Conservation (phyloP, 148 eudicot species). For the Spergularia marina region DNA sequence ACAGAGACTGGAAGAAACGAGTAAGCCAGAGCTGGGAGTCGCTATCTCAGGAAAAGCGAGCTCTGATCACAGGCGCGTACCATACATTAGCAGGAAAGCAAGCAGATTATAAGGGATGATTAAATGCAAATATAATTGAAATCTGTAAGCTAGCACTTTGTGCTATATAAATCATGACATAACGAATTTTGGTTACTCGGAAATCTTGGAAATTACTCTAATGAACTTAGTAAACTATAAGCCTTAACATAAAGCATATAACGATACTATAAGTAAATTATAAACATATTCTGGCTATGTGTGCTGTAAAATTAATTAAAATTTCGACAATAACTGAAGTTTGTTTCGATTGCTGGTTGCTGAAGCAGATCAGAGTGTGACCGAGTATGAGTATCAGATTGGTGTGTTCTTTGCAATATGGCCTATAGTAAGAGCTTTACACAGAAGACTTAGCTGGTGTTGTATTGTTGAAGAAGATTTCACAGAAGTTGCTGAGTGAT, state of each 20-base stretch:
- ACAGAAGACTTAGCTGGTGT: not conserved
- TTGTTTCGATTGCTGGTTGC: too few relatives aligned
- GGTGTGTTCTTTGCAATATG: too few relatives aligned
- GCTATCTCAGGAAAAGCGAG: not conserved
- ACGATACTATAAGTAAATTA: not conserved
- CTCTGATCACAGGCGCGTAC: not conserved
- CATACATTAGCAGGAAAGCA: not conserved
- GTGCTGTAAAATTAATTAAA: not conserved
- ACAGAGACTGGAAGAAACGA: not conserved
- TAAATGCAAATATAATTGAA: too few relatives aligned
- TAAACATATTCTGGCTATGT: not conserved
- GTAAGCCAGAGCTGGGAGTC: not conserved
- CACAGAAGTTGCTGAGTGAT: slow-evolving; percentile 87
- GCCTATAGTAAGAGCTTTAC: not conserved
- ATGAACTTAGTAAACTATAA: not conserved
- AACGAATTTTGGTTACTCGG: not conserved
- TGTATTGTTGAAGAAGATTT: not conserved
- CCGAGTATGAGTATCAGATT: too few relatives aligned
- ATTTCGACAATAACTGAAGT: not conserved
- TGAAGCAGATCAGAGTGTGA: too few relatives aligned
- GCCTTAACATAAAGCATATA: not conserved
- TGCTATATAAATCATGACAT: not conserved
- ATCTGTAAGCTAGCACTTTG: not conserved
- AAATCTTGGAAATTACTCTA: not conserved
- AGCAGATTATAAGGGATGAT: not conserved